These are phyloP conservation scores for Cytospora piceicola DNA, from an alignment of 2,329 filamentous ascomycete species.

Conservation along the genomic window DNA sequence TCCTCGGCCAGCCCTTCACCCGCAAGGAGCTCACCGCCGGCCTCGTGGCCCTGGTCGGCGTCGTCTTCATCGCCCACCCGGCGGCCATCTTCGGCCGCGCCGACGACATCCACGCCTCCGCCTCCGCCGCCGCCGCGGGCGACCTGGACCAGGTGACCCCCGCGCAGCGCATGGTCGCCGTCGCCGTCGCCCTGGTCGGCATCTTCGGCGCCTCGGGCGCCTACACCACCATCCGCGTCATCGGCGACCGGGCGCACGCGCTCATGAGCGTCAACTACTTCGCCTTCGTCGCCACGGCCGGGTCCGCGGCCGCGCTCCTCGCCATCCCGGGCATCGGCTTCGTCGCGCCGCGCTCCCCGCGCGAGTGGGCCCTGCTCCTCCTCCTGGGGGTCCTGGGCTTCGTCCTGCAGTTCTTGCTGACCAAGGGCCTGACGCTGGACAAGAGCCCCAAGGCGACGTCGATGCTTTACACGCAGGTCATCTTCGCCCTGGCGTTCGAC, in stretches of 20 bases:
- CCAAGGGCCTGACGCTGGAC: slow-evolving; percentile 72
- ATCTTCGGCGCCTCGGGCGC: slow-evolving; percentile 71
- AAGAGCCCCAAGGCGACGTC: slow-evolving; percentile 49
- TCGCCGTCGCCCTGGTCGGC: slow-evolving; percentile 68
- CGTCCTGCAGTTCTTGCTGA: slow-evolving; percentile 77
- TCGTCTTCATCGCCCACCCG: slow-evolving; percentile 76
- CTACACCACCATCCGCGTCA: slow-evolving; percentile 74
- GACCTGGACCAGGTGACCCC: slow-evolving; percentile 50
- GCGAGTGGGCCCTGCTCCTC: slow-evolving; percentile 63
- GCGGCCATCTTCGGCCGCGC: slow-evolving; percentile 55
- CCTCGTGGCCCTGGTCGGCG: slow-evolving; percentile 70
- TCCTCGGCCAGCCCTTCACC: slow-evolving; percentile 69
- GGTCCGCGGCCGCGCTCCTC: slow-evolving; percentile 64
- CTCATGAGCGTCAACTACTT: slow-evolving; percentile 82
- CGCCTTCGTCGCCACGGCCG: slow-evolving; percentile 65
- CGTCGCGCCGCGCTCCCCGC: slow-evolving; percentile 38
- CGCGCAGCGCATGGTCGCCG: slow-evolving; percentile 66
- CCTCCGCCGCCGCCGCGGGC: slow-evolving; percentile 28
- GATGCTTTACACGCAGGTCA: slow-evolving; percentile 40
- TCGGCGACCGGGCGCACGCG: slow-evolving; percentile 74
- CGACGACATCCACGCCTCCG: slow-evolving; percentile 29
- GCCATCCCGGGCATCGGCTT: slow-evolving; percentile 47
- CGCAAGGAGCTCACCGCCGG: slow-evolving; percentile 70
- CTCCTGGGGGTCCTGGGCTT: slow-evolving; percentile 72
- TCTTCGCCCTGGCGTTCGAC: slow-evolving; percentile 45